Evolutionary conservation across 345 rosid genomes (phyloP), one percentile per base, ranked within the genome.

Genomic region (Stellera chamaejasme): DNA sequence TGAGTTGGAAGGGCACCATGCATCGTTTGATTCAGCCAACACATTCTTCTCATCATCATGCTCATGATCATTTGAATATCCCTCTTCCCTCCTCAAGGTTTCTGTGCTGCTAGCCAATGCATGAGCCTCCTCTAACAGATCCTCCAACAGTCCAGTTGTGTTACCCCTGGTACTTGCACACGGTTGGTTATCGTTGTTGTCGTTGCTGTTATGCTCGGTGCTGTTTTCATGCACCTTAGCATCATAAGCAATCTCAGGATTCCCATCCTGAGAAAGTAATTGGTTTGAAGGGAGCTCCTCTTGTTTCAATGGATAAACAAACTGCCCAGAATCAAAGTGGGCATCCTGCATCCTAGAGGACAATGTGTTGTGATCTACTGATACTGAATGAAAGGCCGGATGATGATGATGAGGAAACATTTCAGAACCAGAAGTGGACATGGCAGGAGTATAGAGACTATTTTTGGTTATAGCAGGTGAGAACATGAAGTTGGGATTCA

Each of bases 261-360:
- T 50, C 16, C 65, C 71, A 36, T 13, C 58, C 23, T 69, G 76
- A 61, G 72, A 55, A 25, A 56, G 42, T 3, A 41, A 58, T 77
- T 86, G 97, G 92, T 64, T 75, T 71, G 88, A 84, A 84, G 90
- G 86, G 83, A 82, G 90, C 77, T 84, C 94, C 77, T 84, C 94
- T 36, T 67, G 73, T 73, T 72, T 79, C 56, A 60, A 44, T 44
- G 63, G 59, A 66, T 66, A 69, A 63, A 65, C 59, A 36, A 71
- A 53, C 54, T 72, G 70, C 59, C 69, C 59, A 50, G 70, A 59
- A 70, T 63, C 60, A 69, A 63, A 64, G 52, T 68, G 65, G 45
- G 55, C 54, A 27, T 23, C 63, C 41, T 58, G 68, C 52, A 50
- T 55, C 42, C 46, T 61, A 54, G 59, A 48, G 2, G 68, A 62